Conservation (phyloP, 2,329 filamentous ascomycete species). For the Calonectria fujianensis region DNA sequence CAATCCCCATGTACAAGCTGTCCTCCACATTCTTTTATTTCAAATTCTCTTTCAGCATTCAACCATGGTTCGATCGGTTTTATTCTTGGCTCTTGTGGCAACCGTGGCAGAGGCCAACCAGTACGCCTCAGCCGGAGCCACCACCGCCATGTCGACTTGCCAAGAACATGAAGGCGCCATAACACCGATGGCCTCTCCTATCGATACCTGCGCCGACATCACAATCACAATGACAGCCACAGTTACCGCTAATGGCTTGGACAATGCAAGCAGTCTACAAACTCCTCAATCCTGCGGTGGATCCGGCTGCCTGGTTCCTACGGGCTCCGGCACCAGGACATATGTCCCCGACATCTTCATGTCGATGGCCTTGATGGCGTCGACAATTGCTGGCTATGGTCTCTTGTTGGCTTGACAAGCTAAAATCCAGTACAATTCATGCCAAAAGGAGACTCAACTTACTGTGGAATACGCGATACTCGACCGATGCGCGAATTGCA, state of each 20-base stretch:
- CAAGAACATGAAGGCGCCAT: background rate
- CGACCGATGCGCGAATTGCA: background rate
- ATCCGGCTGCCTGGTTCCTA: background rate
- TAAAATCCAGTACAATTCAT: background rate
- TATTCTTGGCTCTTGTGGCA: background rate
- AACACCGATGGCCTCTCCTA: background rate
- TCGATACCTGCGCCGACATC: background rate
- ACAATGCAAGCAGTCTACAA: background rate
- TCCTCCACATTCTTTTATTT: background rate
- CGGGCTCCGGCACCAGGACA: background rate
- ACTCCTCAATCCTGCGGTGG: background rate
- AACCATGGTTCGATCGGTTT: background rate
- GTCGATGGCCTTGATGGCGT: background rate
- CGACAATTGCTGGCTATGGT: background rate
- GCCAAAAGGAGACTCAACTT: background rate
- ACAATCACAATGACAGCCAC: conserved; percentile 3
- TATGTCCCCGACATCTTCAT: background rate
- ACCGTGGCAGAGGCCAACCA: background rate
- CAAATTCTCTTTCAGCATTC: background rate
- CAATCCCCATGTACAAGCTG: background rate
- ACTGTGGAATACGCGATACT: background rate
- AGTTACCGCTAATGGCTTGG: background rate
- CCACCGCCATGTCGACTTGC: background rate
- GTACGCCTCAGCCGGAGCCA: too few relatives aligned
- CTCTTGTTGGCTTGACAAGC: background rate